phyloP scores from a whole-genome alignment of 441 rosid genomes.

The Brassica hybrid region DNA sequence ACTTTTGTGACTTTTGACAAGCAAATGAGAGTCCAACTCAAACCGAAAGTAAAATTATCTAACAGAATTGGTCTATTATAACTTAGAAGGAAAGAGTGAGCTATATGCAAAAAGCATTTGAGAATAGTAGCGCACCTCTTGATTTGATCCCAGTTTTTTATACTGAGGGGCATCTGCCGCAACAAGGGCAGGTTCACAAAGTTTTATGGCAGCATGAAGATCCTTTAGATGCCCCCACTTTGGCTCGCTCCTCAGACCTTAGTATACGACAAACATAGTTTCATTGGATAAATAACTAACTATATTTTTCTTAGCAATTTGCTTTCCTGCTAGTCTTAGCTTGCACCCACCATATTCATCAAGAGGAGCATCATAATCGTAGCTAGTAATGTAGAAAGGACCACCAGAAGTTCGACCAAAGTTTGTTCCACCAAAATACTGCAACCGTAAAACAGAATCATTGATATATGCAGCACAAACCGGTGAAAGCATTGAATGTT shows the following conservation, averaged over 20 bases:
- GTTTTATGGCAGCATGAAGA: slow-evolving; percentile 75
- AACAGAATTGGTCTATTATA: neutral
- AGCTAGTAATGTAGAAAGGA: slow-evolving; percentile 68
- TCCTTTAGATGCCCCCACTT: slow-evolving; percentile 81
- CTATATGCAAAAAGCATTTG: slow-evolving; percentile 7
- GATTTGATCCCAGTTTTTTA: slow-evolving; percentile 66
- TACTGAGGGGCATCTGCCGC: slow-evolving; percentile 67
- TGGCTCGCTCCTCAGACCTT: slow-evolving; percentile 74
- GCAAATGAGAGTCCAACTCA: neutral
- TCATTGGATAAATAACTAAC: neutral
- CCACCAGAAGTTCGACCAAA: slow-evolving; percentile 84
- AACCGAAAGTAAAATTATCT: slow-evolving; percentile 18
- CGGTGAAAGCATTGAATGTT: no score
- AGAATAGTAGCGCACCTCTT: slow-evolving; percentile 56
- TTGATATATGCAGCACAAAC: slow-evolving; percentile 41
- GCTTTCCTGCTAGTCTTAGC: slow-evolving; percentile 14
- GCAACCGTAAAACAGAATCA: slow-evolving; percentile 39
- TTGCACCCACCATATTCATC: slow-evolving; percentile 70
- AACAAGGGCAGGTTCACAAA: slow-evolving; percentile 68
- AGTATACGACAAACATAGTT: slow-evolving; percentile 33
- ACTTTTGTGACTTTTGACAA: slow-evolving; percentile 18
- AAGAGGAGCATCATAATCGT: slow-evolving; percentile 79
- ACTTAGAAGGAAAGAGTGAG: neutral
- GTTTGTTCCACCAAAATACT: slow-evolving; percentile 86
- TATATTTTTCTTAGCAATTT: slow-evolving; percentile 22